A percentile compares a stretch with the other conserved stretches of the same genome.
Evolutionary conservation across 768 basidiomycete species (phyloP).

Genomic region (Phaeotremella skinneri): DNA sequence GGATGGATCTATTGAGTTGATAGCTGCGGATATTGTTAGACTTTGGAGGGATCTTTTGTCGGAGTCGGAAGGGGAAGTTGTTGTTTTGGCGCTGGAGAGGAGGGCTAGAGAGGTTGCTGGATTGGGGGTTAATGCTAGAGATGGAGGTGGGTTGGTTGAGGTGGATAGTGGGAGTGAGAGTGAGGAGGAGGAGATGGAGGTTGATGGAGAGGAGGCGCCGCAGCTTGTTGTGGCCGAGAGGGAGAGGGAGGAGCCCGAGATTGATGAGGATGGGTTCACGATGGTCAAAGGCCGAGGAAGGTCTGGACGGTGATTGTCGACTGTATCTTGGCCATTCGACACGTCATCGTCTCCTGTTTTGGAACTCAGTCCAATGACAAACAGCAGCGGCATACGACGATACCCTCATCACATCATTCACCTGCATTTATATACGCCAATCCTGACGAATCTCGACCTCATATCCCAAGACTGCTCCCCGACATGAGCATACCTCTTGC

Average conservation of each 20-base stretch:
- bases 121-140: conserved; percentile 31
- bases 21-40: conserved; percentile 62
- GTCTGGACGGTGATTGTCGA: not conserved
- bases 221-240: conserved; percentile 56
- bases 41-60: conserved; percentile 47
- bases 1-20: conserved; percentile 73
- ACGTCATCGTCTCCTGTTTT: too few species aligned
- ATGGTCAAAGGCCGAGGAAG: conserved; percentile 59
- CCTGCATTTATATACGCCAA: too few species aligned
- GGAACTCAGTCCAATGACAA: too few species aligned
- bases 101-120: conserved; percentile 27
- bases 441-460: too few species aligned
- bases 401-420: too few species aligned
- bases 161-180: conserved; percentile 27
- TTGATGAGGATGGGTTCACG: conserved; percentile 93
- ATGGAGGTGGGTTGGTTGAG: conserved; percentile 20
- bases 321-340: too few species aligned
- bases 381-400: too few species aligned
- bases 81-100: conserved; percentile 64
- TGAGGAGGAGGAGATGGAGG: conserved; percentile 34
- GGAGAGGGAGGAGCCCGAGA: conserved; percentile 62
- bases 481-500: too few species aligned
- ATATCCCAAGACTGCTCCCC: too few species aligned
- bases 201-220: conserved; percentile 58
- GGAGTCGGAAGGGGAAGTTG: conserved; percentile 52